A percentile compares a stretch with the other conserved stretches of the same genome.
phyloP scores from a whole-genome alignment of 78 protist genomes.

The Dictyostelium firmibasis region DNA sequence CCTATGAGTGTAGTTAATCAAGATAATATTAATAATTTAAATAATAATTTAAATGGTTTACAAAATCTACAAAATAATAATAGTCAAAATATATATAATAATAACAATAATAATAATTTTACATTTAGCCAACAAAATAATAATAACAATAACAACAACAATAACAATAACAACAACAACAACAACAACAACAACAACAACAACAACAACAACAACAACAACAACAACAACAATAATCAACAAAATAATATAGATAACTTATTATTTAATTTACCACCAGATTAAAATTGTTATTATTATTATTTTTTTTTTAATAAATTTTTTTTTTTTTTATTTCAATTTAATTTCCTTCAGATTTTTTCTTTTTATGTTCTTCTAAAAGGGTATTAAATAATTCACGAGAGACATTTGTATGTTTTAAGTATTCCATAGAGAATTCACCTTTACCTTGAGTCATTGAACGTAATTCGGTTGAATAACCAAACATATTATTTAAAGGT shows the following conservation, averaged over 20 bases:
- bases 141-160: no score
- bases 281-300: neutral
- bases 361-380: conserved; percentile 60
- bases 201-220: no score
- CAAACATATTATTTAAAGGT: conserved; percentile 96
- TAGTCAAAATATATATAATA: neutral
- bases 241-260: neutral
- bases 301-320: no score
- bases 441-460: conserved; percentile 92
- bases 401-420: conserved; percentile 57
- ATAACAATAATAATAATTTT: neutral
- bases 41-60: neutral
- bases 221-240: no score
- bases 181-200: neutral
- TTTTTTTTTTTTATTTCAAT: neutral
- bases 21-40: neutral
- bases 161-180: neutral
- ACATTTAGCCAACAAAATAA: neutral
- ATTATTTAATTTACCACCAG: neutral
- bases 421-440: conserved; percentile 81
- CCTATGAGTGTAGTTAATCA: conserved; percentile 21
- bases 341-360: conserved; percentile 30
- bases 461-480: conserved; percentile 95
- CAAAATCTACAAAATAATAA: neutral
- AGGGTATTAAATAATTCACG: conserved; percentile 34